Evolutionary conservation across 208 protist species (phyloP), one percentile per base, ranked within the genome.

Genomic region (Naegleria lovaniensis): DNA sequence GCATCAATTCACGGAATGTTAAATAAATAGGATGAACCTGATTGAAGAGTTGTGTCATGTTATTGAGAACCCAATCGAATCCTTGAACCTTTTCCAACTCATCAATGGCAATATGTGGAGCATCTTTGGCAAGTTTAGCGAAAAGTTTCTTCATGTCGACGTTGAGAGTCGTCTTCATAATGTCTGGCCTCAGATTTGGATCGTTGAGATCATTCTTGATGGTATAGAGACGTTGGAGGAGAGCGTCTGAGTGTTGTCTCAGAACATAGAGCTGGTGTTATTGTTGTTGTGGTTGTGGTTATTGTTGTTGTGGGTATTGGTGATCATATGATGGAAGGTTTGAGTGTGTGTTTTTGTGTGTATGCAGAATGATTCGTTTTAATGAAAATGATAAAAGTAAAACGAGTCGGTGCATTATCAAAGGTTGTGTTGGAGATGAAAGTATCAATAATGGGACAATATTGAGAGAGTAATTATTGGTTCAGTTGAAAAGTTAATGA

Each of bases 31-130:
- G 85, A 33, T 36, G 19, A 38, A 88, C 39, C 55, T 58, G n/a
- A 33, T 88, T 39, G 11, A 88, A 39, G 4, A 58, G 11, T 38
- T 6, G n/a, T 33, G 41, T 88, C n/a, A 88, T 33, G 40, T 88
- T 88, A 39, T 88, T 88, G 9, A 29, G 5, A n/a, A 58, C 25
- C 33, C 25, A 39, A 48, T 88, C 85, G n/a, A 39, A 88, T 33
- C 85, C 85, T 58, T 29, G 85, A 58, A 88, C 16, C 41, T 88
- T 58, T 58, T 39, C 85, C 40, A 33, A 58, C 55, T 88, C 85
- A 58, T 40, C 85, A 33, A 40, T 39, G 6, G 22, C 39, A 38
- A 58, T 39, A 58, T 40, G 33, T 38, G 39, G 39, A 25, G 85
- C n/a, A 58, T 58, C 39, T 58, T 58, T 88, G 51, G 25, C n/a